Evolutionary conservation across 1,139 yeast genomes (phyloP).

Genomic region (Yamadazyma atmosphaerica): DNA sequence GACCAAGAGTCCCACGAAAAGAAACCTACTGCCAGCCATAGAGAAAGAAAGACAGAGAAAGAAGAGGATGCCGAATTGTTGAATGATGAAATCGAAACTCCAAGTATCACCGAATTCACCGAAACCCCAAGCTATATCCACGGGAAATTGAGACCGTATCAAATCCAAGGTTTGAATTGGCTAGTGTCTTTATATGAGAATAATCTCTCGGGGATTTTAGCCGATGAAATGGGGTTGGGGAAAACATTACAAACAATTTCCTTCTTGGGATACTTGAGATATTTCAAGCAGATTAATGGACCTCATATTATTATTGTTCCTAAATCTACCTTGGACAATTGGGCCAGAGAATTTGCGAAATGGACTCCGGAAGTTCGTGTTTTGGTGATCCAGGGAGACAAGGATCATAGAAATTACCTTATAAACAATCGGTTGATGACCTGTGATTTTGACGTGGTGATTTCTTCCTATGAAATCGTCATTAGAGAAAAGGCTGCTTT

Average conservation of each 20-base stretch:
- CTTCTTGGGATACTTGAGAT: conserved; percentile 70
- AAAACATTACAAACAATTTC: conserved; percentile 93
- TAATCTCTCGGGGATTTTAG: conserved; percentile 85
- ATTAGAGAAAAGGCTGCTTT: conserved; percentile 68
- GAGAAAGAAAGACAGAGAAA: conserved; percentile 61
- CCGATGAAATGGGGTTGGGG: conserved; percentile 98
- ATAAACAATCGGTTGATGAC: conserved; percentile 51
- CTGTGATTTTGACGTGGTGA: conserved; percentile 71
- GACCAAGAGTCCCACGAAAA: conserved; percentile 18
- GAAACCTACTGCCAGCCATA: conserved; percentile 19
- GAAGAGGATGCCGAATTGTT: conserved; percentile 72
- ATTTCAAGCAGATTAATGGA: conserved; percentile 58
- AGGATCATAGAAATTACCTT: conserved; percentile 57
- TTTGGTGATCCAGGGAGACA: conserved; percentile 71
- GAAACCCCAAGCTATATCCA: conserved; percentile 66
- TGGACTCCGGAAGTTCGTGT: conserved; percentile 81
- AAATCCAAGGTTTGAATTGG: conserved; percentile 94
- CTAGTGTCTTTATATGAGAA: conserved; percentile 79
- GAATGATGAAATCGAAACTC: conserved; percentile 50
- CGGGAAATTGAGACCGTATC: conserved; percentile 76
- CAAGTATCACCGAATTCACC: conserved; percentile 53
- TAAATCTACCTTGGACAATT: conserved; percentile 76
- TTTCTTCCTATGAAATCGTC: conserved; percentile 76
- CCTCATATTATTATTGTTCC: conserved; percentile 78
- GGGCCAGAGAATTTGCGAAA: conserved; percentile 73